phyloP scores from a whole-genome alignment of 208 protist genomes.

The Trypanosoma congolense region DNA sequence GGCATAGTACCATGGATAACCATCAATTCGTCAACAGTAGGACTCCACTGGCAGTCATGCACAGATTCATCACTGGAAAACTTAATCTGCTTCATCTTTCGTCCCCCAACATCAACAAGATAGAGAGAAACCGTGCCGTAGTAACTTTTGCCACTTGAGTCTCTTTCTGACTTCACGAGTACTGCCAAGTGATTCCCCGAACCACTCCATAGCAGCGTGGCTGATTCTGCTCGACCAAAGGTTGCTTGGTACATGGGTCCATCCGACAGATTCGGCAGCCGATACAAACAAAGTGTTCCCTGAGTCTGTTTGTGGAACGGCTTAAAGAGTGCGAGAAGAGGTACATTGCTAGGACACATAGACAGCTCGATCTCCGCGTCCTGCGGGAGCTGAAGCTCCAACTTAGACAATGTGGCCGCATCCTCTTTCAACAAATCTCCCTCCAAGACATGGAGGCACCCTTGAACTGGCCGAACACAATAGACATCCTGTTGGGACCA shows the following conservation, averaged over 20 bases:
- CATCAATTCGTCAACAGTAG: conserved; percentile 71
- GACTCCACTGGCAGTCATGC: conserved; percentile 86
- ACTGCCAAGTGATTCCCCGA: conserved; percentile 65
- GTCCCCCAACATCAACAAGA: conserved; percentile 68
- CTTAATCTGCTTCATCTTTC: conserved; percentile 58
- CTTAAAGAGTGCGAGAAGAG: conserved; percentile 77
- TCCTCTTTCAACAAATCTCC: conserved; percentile 30
- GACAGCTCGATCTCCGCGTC: conserved; percentile 77
- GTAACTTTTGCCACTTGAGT: conserved; percentile 84
- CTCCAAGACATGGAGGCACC: conserved; percentile 66
- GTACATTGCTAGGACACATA: conserved; percentile 39
- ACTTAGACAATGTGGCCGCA: conserved; percentile 38
- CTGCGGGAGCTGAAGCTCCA: conserved; percentile 72
- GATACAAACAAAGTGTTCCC: conserved; percentile 58
- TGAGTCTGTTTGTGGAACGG: conserved; percentile 75
- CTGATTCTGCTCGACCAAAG: conserved; percentile 71
- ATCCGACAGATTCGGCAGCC: conserved; percentile 66
- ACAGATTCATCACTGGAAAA: conserved; percentile 71
- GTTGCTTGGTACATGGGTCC: conserved; percentile 51
- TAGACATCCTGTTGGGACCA: conserved; percentile 64
- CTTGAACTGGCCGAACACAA: conserved; percentile 63
- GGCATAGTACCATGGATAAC: conserved; percentile 89
- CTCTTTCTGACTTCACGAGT: conserved; percentile 74
- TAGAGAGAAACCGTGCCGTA: conserved; percentile 79
- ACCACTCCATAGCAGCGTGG: conserved; percentile 54